Conservation (phyloP, 371 early-diverging fungal genomes). For the Mucor circinelloides region DNA sequence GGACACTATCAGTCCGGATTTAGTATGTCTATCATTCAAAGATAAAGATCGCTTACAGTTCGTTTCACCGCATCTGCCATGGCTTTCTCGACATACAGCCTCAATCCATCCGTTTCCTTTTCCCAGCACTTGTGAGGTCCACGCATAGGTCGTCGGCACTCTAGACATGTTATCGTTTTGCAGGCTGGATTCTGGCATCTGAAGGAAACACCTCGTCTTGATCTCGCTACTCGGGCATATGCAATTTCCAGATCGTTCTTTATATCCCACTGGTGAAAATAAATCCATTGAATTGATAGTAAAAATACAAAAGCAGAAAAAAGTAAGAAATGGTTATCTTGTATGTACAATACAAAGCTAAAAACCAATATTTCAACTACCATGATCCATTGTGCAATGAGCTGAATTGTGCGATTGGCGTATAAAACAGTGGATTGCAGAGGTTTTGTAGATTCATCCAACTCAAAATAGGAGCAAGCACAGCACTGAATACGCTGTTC, state of each 20-base stretch:
- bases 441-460: constrained; percentile 41
- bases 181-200: constrained; percentile 58
- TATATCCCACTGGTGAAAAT: constrained; percentile 39
- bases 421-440: neutral
- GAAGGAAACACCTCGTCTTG: constrained; percentile 42
- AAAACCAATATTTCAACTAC: constrained; percentile 27
- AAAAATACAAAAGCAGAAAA: constrained; percentile 8
- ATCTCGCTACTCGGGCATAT: constrained; percentile 31
- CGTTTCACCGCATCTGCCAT: constrained; percentile 71
- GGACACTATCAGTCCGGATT: constrained; percentile 53
- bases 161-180: constrained; percentile 47
- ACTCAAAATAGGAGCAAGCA: constrained; percentile 55
- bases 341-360: neutral
- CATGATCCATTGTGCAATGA: constrained; percentile 28
- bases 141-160: constrained; percentile 47
- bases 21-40: neutral
- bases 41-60: constrained; percentile 50
- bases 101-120: constrained; percentile 55
- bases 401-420: neutral
- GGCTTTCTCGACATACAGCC: constrained; percentile 67
- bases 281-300: neutral
- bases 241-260: constrained; percentile 32
- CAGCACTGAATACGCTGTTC: constrained; percentile 48
- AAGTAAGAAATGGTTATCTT: neutral
- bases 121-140: constrained; percentile 63